phyloP scores from a whole-genome alignment of 2,329 filamentous ascomycete species.

The Penicillium polonicum region DNA sequence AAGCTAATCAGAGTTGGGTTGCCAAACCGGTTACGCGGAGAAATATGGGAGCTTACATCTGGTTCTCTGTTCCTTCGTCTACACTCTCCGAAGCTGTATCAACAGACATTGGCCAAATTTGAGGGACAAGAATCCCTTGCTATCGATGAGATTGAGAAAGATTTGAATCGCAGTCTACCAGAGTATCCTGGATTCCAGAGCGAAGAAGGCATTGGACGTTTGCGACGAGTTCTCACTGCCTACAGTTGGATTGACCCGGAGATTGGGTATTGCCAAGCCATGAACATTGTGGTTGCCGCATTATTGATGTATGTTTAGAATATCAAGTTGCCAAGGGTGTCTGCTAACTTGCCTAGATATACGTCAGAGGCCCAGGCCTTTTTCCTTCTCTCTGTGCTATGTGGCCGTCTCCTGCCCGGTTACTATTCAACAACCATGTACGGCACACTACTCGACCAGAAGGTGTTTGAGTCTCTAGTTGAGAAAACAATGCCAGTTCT shows the following conservation, averaged over 20 bases:
- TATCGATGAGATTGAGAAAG: constrained; percentile 98
- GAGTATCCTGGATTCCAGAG: constrained; percentile 98
- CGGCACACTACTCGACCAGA: constrained; percentile 91
- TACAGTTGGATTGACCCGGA: constrained; percentile 97
- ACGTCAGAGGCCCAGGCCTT: constrained; percentile 97
- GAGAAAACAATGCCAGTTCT: constrained; percentile 98
- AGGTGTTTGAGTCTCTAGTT: constrained; percentile 96
- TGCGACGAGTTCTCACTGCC: constrained; percentile 87
- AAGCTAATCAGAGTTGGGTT: constrained; percentile 94
- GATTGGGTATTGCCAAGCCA: constrained; percentile 97
- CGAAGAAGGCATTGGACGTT: constrained; percentile 85
- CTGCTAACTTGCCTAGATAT: constrained; percentile 58
- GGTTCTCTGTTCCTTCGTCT: constrained; percentile 86
- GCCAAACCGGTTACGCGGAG: constrained; percentile 86
- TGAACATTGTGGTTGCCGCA: constrained; percentile 99
- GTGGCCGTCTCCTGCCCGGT: constrained; percentile 87
- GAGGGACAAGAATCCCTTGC: constrained; percentile 85
- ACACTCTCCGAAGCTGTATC: constrained; percentile 78
- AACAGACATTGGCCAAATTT: constrained; percentile 79
- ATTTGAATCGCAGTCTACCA: constrained; percentile 90
- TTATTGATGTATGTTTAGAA: constrained; percentile 68
- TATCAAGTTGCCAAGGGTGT: background rate
- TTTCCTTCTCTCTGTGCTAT: constrained; percentile 85
- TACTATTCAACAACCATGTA: constrained; percentile 99
- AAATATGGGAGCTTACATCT: constrained; percentile 93